Evolutionary conservation across 768 basidiomycete genomes (phyloP), one percentile per base, ranked within the genome.

Genomic region (Exidia glandulosa): DNA sequence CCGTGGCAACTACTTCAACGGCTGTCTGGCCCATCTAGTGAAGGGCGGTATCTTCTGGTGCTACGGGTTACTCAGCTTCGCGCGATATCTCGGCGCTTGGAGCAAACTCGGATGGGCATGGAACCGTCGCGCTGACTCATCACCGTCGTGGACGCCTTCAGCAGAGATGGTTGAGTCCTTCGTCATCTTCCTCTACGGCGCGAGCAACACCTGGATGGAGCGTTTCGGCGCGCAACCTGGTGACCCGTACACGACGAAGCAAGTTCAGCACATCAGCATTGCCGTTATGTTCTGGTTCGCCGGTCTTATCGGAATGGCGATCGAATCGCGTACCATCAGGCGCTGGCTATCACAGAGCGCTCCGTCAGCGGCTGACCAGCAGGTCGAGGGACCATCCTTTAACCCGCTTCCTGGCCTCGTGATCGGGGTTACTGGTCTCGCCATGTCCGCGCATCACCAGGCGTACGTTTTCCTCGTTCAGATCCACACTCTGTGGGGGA

Each of bases 241-340:
- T 14, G 86, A 87, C 67, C 89, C 94, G 14, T 95, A 81, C 73
- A 88, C 89, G 1, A 88, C 92, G 29, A 95, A 93, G 71, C 83
- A 96, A 68, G 82, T 96, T 16, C 92, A 98, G 67, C 95, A 97
- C 66, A 94, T 95, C 59, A 82, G 87, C 59, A 96, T 98, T 63
- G 94, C 94, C 66, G 90, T 86, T 63, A 94, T 94, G 92, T 96
- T 94, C 72, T 94, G 90, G 84, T 94, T 92, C 66, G 92, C 90
- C 27, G 94, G 95, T 12, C 77, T 90, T 6, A 69, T 93, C 2
- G 94, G 93, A 29, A 89, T 96, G 83, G 84, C 85, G 2, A 81
- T 98, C 61, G 95, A 98, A 73, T 89, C 88, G 9, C 85, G 79
- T 65, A 74, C 72, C 14, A 71, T 94, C 25, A 81, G 90, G 13